These are phyloP conservation scores for Petunia axillaris DNA, from an alignment of 257 asterid genomes.

Conservation along the genomic window DNA sequence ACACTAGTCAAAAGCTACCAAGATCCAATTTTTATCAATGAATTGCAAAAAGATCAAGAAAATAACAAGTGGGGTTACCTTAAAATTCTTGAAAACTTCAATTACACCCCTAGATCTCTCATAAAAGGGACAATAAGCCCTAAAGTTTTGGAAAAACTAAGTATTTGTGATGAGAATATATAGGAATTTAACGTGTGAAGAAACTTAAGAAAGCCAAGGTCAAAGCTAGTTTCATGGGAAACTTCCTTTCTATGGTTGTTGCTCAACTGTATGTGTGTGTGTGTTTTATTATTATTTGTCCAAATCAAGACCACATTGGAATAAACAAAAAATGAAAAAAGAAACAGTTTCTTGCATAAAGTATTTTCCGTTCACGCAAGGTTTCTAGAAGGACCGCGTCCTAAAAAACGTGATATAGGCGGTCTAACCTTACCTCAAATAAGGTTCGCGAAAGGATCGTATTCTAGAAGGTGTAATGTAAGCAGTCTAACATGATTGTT, in stretches of 20 bases:
- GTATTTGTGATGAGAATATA: conserved; percentile 9
- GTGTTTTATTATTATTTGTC: not conserved
- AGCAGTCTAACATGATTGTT: too few relatives aligned
- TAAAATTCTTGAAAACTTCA: conserved; percentile 22
- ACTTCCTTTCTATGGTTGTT: conserved; percentile 19
- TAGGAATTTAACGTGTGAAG: not conserved
- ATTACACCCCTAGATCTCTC: conserved; percentile 31
- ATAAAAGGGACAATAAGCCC: conserved; percentile 28
- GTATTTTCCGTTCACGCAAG: too few relatives aligned
- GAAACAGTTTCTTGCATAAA: too few relatives aligned
- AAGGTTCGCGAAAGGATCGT: too few relatives aligned
- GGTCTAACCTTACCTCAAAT: too few relatives aligned
- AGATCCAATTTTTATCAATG: conserved; percentile 33
- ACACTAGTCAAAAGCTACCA: conserved; percentile 36
- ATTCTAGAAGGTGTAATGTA: too few relatives aligned
- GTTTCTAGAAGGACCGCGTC: too few relatives aligned
- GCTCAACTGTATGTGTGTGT: not conserved
- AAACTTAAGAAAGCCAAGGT: conserved; percentile 1
- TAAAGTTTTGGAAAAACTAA: not conserved
- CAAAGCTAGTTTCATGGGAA: conserved; percentile 22
- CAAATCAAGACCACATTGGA: conserved; percentile 23
- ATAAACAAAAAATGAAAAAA: not conserved
- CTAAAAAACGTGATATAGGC: too few relatives aligned
- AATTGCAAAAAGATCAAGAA: conserved; percentile 15
- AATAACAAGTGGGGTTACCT: conserved; percentile 26